Evolutionary conservation across 2,329 filamentous ascomycete species (phyloP).

Genomic region (Alternaria gaisen): DNA sequence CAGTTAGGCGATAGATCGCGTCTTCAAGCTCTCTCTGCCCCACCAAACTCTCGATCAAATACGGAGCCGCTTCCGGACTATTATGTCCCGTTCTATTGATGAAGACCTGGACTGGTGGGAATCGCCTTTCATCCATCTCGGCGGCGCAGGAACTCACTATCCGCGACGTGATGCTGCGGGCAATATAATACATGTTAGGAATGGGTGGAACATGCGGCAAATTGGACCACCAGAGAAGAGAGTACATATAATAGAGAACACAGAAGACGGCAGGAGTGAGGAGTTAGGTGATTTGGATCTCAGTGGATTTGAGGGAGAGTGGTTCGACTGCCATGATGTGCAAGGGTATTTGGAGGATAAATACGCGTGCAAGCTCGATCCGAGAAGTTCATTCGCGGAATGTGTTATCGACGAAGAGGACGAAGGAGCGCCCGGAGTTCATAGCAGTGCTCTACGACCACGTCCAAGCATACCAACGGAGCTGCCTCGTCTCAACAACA

Average conservation of each 20-base stretch:
- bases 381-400: constrained; percentile 67
- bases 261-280: constrained; percentile 31
- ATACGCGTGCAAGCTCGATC: constrained; percentile 70
- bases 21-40: constrained; percentile 75
- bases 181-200: constrained; percentile 42
- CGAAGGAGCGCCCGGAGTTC: constrained; percentile 7
- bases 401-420: constrained; percentile 49
- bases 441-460: constrained; percentile 1
- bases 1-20: constrained; percentile 50
- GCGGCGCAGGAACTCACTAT: constrained; percentile 74
- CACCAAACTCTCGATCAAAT: constrained; percentile 59
- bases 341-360: constrained; percentile 73
- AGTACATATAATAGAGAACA: constrained; percentile 26
- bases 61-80: constrained; percentile 49
- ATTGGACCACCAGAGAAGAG: constrained; percentile 47
- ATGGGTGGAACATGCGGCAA: constrained; percentile 43
- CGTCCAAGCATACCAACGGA: not conserved
- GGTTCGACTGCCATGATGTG: constrained; percentile 79
- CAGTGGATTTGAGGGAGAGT: constrained; percentile 74
- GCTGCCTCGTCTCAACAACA: constrained; percentile 15
- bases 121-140: constrained; percentile 71
- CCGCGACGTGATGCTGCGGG: constrained; percentile 51
- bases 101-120: constrained; percentile 67
- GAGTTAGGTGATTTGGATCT: constrained; percentile 57
- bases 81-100: constrained; percentile 50